phyloP scores from a whole-genome alignment of 495 filamentous ascomycete genomes.

The Glutinoglossum americanum region DNA sequence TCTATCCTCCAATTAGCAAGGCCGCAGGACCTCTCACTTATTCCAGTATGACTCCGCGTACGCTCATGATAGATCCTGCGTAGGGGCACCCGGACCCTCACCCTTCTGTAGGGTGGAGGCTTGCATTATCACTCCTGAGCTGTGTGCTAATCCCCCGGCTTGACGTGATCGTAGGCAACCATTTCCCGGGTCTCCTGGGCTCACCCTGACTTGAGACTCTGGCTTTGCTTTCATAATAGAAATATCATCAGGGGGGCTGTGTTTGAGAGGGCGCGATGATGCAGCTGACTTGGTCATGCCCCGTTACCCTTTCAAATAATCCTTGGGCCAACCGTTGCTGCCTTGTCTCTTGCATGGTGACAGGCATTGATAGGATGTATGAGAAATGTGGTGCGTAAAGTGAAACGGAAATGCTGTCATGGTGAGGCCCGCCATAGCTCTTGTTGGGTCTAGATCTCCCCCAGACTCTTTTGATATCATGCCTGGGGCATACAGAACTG shows the following conservation, averaged over 20 bases:
- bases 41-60: too few species aligned
- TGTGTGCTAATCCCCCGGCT: not conserved
- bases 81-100: too few species aligned
- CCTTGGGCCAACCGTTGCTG: not conserved
- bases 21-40: too few species aligned
- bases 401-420: constrained; percentile 1
- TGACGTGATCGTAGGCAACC: not conserved
- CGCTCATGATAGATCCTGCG: too few species aligned
- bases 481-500: not conserved
- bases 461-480: not conserved
- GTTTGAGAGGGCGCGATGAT: not conserved
- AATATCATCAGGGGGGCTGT: not conserved
- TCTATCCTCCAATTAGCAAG: too few species aligned
- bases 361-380: not conserved
- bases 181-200: not conserved
- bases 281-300: not conserved
- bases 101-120: not conserved
- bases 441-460: not conserved
- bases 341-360: not conserved
- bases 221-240: not conserved
- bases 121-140: not conserved
- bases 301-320: not conserved
- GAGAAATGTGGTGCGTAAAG: not conserved
- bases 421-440: not conserved
- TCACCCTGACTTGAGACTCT: not conserved